These are phyloP conservation scores for Eudorina sp. DNA, from an alignment of 139 green algal species.

Conservation along the genomic window DNA sequence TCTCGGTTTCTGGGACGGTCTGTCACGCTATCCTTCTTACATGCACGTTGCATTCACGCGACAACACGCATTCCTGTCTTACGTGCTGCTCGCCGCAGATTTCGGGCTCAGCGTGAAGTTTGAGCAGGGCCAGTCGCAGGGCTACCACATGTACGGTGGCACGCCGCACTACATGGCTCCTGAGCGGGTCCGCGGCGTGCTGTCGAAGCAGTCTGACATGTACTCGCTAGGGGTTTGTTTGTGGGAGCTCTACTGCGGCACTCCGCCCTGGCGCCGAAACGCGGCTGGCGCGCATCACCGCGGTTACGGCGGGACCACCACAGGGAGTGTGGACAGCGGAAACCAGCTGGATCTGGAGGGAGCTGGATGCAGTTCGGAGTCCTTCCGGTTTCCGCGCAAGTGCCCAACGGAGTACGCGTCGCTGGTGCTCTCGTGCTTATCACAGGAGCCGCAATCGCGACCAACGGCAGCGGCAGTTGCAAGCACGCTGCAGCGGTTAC, in stretches of 20 bases:
- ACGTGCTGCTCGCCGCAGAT: slow-evolving; percentile 24
- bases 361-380: background rate
- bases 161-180: slow-evolving; percentile 59
- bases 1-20: no score
- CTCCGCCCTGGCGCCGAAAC: slow-evolving; percentile 42
- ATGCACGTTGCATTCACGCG: no score
- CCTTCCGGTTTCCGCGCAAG: background rate
- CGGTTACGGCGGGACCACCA: background rate
- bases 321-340: background rate
- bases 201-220: slow-evolving; percentile 8
- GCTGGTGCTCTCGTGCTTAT: slow-evolving; percentile 14
- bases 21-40: no score
- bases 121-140: slow-evolving; percentile 26
- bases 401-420: slow-evolving; percentile 13
- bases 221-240: slow-evolving; percentile 37
- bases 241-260: slow-evolving; percentile 47
- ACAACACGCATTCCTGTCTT: no score
- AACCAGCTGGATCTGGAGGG: background rate
- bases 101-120: slow-evolving; percentile 51
- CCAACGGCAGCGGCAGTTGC: background rate
- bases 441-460: background rate
- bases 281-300: background rate
- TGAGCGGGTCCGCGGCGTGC: slow-evolving; percentile 24
- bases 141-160: slow-evolving; percentile 39
- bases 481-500: background rate